These are phyloP conservation scores for Paracamarosporium sp. DNA, from an alignment of 2,329 filamentous ascomycete species.

Conservation along the genomic window DNA sequence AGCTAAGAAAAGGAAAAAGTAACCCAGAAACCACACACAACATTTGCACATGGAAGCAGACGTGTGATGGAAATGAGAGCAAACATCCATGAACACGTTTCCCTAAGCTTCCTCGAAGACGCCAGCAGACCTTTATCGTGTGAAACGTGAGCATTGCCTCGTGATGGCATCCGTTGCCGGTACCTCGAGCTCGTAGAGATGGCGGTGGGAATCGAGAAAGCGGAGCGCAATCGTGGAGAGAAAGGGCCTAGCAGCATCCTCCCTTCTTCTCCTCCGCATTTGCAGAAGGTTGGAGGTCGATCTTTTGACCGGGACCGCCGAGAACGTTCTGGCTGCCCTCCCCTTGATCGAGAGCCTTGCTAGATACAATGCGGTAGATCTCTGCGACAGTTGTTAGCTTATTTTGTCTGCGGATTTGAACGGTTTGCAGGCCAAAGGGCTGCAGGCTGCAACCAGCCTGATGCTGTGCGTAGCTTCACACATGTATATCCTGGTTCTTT, in stretches of 20 bases:
- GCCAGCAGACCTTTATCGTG: conserved; percentile 38
- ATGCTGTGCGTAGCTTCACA: too few relatives aligned
- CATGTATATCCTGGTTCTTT: too few relatives aligned
- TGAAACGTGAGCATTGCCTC: conserved; percentile 38
- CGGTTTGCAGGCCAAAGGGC: too few relatives aligned
- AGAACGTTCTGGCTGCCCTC: conserved; percentile 82
- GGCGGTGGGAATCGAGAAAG: conserved; percentile 15
- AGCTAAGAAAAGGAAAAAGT: conserved; percentile 13
- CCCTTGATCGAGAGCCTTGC: conserved; percentile 92
- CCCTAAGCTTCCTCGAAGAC: conserved; percentile 38
- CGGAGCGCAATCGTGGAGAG: conserved; percentile 15
- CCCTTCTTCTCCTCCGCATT: conserved; percentile 80
- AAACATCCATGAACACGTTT: conserved; percentile 26
- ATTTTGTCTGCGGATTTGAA: too few relatives aligned
- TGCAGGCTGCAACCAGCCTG: too few relatives aligned
- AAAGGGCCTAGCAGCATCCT: conserved; percentile 73
- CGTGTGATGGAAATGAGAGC: conserved; percentile 33
- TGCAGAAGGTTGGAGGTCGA: conserved; percentile 58
- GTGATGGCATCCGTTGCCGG: conserved; percentile 15
- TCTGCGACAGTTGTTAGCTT: conserved; percentile 63
- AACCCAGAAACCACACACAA: conserved; percentile 33
- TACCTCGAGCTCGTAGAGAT: conserved; percentile 18
- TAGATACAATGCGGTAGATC: conserved; percentile 99
- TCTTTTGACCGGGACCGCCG: conserved; percentile 52
- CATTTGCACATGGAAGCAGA: conserved; percentile 35